These are phyloP conservation scores for Fusarium odoratissimum DNA, from an alignment of 2,329 filamentous ascomycete species.

Conservation along the genomic window DNA sequence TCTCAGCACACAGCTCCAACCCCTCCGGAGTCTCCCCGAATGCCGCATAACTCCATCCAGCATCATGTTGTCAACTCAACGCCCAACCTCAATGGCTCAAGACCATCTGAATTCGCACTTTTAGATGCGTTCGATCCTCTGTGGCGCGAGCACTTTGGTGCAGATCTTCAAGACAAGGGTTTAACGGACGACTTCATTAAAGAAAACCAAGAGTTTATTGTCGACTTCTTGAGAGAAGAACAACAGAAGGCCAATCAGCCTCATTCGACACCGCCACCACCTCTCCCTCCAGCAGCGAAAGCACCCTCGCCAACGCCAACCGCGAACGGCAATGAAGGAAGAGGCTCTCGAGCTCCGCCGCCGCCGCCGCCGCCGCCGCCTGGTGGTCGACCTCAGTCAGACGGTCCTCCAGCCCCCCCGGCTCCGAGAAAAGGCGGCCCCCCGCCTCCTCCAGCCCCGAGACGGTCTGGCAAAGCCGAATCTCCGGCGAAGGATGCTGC, in stretches of 20 bases:
- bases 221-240: conserved; percentile 71
- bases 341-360: conserved; percentile 51
- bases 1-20: conserved; percentile 66
- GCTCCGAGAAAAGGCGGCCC: conserved; percentile 45
- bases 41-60: conserved; percentile 52
- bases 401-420: conserved; percentile 47
- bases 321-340: conserved; percentile 48
- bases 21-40: conserved; percentile 67
- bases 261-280: conserved; percentile 41
- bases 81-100: conserved; percentile 60
- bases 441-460: conserved; percentile 60
- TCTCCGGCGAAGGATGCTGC: conserved; percentile 45
- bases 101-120: conserved; percentile 64
- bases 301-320: conserved; percentile 46
- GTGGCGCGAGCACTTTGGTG: conserved; percentile 74
- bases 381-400: conserved; percentile 36
- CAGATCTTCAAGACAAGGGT: conserved; percentile 71
- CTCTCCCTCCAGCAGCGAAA: conserved; percentile 41
- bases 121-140: conserved; percentile 73
- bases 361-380: conserved; percentile 55
- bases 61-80: conserved; percentile 55
- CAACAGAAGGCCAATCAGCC: conserved; percentile 55
- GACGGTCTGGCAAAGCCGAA: conserved; percentile 68
- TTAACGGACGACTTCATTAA: conserved; percentile 74
- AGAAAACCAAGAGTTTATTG: conserved; percentile 76